A percentile compares a stretch with the other conserved stretches of the same genome.
These are phyloP conservation scores for Alloteropsis angusta DNA, from an alignment of 202 grass and related monocot species.

Conservation along the genomic window DNA sequence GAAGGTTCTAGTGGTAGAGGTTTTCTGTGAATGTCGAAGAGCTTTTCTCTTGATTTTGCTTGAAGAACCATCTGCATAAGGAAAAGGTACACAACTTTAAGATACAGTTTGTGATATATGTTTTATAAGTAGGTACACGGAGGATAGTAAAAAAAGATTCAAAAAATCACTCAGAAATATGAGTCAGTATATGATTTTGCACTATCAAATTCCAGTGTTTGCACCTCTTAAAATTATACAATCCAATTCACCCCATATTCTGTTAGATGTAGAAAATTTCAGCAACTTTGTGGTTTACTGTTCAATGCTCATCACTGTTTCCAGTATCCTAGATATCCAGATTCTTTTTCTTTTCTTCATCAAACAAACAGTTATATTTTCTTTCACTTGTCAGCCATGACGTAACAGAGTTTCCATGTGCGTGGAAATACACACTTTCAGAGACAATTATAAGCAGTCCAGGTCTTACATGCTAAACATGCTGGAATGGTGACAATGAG, in stretches of 20 bases:
- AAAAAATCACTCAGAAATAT: background rate
- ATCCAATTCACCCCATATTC: background rate
- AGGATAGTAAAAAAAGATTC: background rate
- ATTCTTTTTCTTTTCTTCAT: background rate
- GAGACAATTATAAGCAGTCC: background rate
- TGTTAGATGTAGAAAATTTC: background rate
- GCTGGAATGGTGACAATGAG: background rate
- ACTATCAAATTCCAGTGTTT: background rate
- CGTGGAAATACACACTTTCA: background rate
- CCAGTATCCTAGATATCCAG: background rate
- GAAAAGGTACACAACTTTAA: constrained; percentile 32
- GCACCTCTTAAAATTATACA: background rate
- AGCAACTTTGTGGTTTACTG: background rate
- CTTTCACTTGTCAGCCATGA: background rate
- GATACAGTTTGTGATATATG: constrained; percentile 21
- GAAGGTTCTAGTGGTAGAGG: constrained; percentile 82
- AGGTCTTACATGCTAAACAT: background rate
- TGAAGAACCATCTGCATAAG: constrained; percentile 79
- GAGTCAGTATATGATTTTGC: background rate
- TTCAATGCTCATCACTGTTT: background rate
- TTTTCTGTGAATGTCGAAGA: constrained; percentile 95
- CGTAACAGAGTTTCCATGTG: background rate
- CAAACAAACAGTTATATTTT: constrained; percentile 12
- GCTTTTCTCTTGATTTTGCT: constrained; percentile 74
- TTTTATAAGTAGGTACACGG: background rate